phyloP scores from a whole-genome alignment of 1,139 yeast genomes.

The Pichia sp. region DNA sequence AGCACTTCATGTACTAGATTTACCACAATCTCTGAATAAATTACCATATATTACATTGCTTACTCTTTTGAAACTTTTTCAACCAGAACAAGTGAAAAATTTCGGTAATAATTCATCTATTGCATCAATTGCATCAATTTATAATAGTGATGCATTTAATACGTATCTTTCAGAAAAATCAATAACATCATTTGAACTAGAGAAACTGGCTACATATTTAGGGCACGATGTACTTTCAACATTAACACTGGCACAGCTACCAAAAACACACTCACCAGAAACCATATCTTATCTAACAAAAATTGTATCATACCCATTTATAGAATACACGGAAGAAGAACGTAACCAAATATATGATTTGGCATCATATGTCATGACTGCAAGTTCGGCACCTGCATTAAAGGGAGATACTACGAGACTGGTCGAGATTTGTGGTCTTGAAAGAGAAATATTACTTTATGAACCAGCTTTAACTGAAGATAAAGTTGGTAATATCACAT shows the following conservation, averaged over 20 bases:
- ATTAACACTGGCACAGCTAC: constrained; percentile 10
- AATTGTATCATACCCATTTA: constrained; percentile 50
- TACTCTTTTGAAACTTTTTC: constrained; percentile 42
- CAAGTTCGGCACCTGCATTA: constrained; percentile 82
- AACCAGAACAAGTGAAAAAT: constrained; percentile 49
- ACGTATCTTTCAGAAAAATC: constrained; percentile 1
- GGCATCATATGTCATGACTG: constrained; percentile 65
- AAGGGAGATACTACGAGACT: constrained; percentile 54
- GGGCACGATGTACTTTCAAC: background rate
- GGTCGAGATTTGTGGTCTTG: constrained; percentile 18
- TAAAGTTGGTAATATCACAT: constrained; percentile 83
- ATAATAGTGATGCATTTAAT: background rate
- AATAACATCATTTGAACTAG: background rate
- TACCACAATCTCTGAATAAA: constrained; percentile 45
- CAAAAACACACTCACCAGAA: constrained; percentile 20
- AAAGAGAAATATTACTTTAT: constrained; percentile 37
- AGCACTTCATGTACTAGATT: constrained; percentile 40
- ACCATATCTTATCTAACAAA: constrained; percentile 58
- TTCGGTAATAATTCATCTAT: constrained; percentile 34
- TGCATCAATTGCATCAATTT: background rate
- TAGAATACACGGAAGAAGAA: constrained; percentile 38
- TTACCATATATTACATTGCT: constrained; percentile 48
- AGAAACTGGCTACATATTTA: constrained; percentile 1
- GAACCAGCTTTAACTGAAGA: constrained; percentile 89
- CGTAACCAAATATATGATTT: constrained; percentile 42